These are phyloP conservation scores for Elsinoe ampelina DNA, from an alignment of 2,329 filamentous ascomycete species.

Conservation along the genomic window DNA sequence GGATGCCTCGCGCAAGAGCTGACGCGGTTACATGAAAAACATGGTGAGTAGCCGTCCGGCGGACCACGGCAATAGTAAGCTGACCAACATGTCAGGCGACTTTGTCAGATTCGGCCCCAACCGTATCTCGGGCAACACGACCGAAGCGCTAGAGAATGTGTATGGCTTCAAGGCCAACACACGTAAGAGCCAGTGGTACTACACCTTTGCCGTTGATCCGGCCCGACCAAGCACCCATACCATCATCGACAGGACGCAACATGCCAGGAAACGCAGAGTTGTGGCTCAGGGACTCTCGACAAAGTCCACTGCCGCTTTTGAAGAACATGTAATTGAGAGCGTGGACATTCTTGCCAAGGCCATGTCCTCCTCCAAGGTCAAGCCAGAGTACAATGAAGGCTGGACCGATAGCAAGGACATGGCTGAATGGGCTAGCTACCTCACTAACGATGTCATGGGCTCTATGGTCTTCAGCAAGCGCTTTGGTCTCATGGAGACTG, in stretches of 20 bases:
- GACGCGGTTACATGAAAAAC: conserved; percentile 56
- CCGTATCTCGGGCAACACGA: conserved; percentile 66
- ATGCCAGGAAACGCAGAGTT: conserved; percentile 39
- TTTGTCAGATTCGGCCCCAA: conserved; percentile 72
- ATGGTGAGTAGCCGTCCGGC: conserved; percentile 35
- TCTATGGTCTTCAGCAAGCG: conserved; percentile 14
- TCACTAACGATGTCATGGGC: conserved; percentile 33
- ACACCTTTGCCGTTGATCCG: conserved; percentile 36
- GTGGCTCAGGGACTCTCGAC: conserved; percentile 40
- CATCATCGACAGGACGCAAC: conserved; percentile 37
- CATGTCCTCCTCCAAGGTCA: conserved; percentile 24
- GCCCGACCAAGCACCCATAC: conserved; percentile 36
- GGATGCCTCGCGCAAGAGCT: conserved; percentile 25
- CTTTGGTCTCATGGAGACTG: conserved; percentile 9
- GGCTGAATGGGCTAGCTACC: conserved; percentile 33
- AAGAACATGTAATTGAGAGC: conserved; percentile 37
- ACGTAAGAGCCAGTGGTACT: conserved; percentile 41
- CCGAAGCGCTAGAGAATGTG: conserved; percentile 50
- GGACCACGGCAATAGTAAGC: background rate
- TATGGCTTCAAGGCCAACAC: conserved; percentile 41
- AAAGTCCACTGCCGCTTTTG: conserved; percentile 36
- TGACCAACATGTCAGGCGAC: conserved; percentile 21
- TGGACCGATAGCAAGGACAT: conserved; percentile 38
- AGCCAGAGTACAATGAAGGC: conserved; percentile 21
- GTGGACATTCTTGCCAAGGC: conserved; percentile 32